Evolutionary conservation across 2,329 filamentous ascomycete species (phyloP).

Genomic region (Aurifilum marmelostoma): DNA sequence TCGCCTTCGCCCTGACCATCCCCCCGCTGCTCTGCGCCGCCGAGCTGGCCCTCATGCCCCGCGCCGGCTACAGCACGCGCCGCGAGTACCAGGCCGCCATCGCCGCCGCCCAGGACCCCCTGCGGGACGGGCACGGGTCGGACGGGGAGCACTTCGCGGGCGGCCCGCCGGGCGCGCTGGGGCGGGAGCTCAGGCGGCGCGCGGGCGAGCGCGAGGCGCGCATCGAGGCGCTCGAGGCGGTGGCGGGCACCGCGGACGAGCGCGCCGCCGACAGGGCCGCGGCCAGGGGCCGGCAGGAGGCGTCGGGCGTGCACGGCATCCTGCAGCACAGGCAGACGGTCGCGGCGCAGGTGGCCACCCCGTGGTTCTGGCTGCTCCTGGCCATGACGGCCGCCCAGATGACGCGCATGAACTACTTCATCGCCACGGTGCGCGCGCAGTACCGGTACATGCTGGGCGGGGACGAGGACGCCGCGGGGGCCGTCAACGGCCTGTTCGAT

Average conservation of each 20-base stretch:
- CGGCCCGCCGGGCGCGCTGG: conserved; percentile 41
- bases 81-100: conserved; percentile 46
- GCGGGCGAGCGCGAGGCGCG: conserved; percentile 58
- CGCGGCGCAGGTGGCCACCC: conserved; percentile 64
- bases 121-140: conserved; percentile 52
- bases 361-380: conserved; percentile 74
- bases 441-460: conserved; percentile 67
- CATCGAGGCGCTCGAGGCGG: conserved; percentile 63
- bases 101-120: conserved; percentile 41
- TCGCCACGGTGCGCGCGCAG: conserved; percentile 70
- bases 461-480: conserved; percentile 44
- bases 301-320: conserved; percentile 71
- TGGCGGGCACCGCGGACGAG: conserved; percentile 61
- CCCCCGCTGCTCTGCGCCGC: conserved; percentile 42
- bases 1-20: conserved; percentile 41
- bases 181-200: conserved; percentile 46
- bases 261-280: conserved; percentile 62
- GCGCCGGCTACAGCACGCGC: conserved; percentile 43
- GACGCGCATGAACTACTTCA: conserved; percentile 71
- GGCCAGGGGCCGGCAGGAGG: conserved; percentile 52
- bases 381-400: conserved; percentile 64
- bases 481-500: conserved; percentile 48
- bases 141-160: conserved; percentile 57
- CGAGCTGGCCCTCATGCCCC: conserved; percentile 46
- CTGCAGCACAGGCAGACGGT: conserved; percentile 62